Conservation (phyloP, 2,329 filamentous ascomycete genomes). For the Incumbomyces delicatus region DNA sequence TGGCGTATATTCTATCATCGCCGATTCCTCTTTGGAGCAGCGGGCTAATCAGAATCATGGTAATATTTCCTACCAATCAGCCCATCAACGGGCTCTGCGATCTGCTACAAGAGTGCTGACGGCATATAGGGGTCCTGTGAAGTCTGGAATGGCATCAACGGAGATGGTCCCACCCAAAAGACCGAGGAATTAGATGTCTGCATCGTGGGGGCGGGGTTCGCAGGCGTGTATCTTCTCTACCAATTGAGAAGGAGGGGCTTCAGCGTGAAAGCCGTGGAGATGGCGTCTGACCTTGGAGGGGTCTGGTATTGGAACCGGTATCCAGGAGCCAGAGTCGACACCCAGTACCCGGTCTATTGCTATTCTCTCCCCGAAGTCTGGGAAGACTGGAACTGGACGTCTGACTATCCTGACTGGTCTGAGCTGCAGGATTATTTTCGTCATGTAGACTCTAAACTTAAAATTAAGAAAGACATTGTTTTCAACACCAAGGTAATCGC, state of each 20-base stretch:
- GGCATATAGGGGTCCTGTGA: too few relatives aligned
- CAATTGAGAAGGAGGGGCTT: constrained; percentile 42
- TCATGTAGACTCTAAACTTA: constrained; percentile 31
- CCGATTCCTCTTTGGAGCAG: too few relatives aligned
- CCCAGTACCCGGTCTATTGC: constrained; percentile 44
- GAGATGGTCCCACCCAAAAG: too few relatives aligned
- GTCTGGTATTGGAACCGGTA: constrained; percentile 42
- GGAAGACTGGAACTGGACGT: constrained; percentile 37
- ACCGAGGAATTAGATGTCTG: constrained; percentile 13
- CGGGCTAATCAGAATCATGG: too few relatives aligned
- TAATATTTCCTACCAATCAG: too few relatives aligned
- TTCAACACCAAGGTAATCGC: constrained; percentile 25
- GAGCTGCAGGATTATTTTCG: constrained; percentile 35
- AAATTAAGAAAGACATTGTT: constrained; percentile 20
- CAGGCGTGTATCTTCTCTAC: constrained; percentile 43
- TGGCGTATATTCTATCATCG: too few relatives aligned
- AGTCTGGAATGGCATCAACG: too few relatives aligned
- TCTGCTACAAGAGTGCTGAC: too few relatives aligned
- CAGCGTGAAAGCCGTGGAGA: constrained; percentile 42
- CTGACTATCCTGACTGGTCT: constrained; percentile 30
- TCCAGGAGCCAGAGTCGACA: constrained; percentile 46
- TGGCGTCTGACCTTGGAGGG: constrained; percentile 34
- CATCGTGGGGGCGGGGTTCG: constrained; percentile 23
- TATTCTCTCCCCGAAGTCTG: constrained; percentile 41
- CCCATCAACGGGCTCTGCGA: too few relatives aligned